Conservation (phyloP, 2,329 filamentous ascomycete genomes). For the Penicillium sp. region DNA sequence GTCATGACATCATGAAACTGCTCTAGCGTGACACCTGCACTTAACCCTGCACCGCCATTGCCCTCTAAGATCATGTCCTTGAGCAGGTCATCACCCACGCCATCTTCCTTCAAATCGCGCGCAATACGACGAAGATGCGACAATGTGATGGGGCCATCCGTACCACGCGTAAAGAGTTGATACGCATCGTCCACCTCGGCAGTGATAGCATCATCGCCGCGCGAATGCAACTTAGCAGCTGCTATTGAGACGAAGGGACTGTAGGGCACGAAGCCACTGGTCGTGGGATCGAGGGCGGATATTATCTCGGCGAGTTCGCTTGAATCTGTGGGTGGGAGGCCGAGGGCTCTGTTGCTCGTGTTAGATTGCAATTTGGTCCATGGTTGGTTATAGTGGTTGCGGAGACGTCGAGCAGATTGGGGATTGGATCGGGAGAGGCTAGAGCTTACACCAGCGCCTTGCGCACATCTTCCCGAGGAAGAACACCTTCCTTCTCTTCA, state of each 20-base stretch:
- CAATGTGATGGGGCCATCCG: conserved; percentile 70
- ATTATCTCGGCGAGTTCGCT: conserved; percentile 75
- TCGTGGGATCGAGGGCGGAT: conserved; percentile 79
- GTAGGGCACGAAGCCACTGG: conserved; percentile 76
- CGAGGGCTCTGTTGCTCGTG: conserved; percentile 67
- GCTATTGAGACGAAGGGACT: conserved; percentile 83
- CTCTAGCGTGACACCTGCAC: conserved; percentile 69
- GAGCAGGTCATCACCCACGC: conserved; percentile 76
- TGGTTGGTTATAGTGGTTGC: neutral
- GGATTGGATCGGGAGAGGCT: neutral
- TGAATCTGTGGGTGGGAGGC: conserved; percentile 65
- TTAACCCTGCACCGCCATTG: conserved; percentile 75
- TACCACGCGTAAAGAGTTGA: conserved; percentile 68
- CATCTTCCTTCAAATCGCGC: conserved; percentile 75
- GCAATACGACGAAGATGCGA: conserved; percentile 78
- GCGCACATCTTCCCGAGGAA: conserved; percentile 68
- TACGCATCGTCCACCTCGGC: conserved; percentile 82
- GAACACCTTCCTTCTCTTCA: conserved; percentile 71
- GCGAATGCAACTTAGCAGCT: conserved; percentile 76
- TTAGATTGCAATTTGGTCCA: neutral
- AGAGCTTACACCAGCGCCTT: conserved; percentile 71
- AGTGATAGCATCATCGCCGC: conserved; percentile 56
- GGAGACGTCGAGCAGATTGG: neutral
- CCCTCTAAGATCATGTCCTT: conserved; percentile 95
- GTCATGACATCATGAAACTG: conserved; percentile 88